These are phyloP conservation scores for Colletotrichum musae DNA, from an alignment of 2,329 filamentous ascomycete species.

Conservation along the genomic window DNA sequence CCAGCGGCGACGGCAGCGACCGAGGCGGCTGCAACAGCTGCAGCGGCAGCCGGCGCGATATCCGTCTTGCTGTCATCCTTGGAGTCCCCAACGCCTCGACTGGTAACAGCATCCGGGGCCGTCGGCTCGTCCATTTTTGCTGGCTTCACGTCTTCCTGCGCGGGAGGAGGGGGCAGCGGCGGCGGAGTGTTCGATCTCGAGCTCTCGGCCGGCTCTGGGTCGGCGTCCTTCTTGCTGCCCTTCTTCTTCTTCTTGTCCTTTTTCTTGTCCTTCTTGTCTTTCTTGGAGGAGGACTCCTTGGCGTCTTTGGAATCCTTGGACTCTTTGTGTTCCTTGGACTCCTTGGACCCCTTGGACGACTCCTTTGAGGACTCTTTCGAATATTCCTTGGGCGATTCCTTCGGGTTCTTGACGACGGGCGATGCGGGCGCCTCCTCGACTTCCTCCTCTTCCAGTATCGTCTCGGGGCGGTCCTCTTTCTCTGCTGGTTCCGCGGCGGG, in stretches of 20 bases:
- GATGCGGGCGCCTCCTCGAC: background rate
- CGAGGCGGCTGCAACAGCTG: background rate
- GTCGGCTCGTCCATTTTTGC: slow-evolving; percentile 25
- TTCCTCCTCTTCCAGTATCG: slow-evolving; percentile 11
- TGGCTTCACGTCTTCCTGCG: slow-evolving; percentile 18
- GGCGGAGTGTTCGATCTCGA: slow-evolving; percentile 12
- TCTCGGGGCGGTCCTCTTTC: slow-evolving; percentile 9
- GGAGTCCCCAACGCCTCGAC: slow-evolving; percentile 7
- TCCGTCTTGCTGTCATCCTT: slow-evolving; percentile 17
- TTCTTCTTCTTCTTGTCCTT: slow-evolving; percentile 42
- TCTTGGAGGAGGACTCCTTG: slow-evolving; percentile 25
- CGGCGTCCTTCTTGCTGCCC: slow-evolving; percentile 34
- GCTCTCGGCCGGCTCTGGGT: slow-evolving; percentile 17
- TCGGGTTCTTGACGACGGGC: background rate
- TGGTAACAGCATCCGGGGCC: slow-evolving; percentile 7
- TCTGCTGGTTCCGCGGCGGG: background rate
- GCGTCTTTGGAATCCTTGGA: slow-evolving; percentile 20
- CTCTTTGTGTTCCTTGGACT: slow-evolving; percentile 4
- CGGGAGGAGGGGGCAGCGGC: slow-evolving; percentile 4
- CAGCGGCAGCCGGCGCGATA: slow-evolving; percentile 14
- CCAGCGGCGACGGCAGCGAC: background rate
- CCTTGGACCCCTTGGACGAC: slow-evolving; percentile 1
- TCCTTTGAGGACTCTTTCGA: slow-evolving; percentile 21
- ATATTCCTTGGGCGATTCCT: slow-evolving; percentile 2
- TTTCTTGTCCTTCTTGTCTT: slow-evolving; percentile 39